Evolutionary conservation across 257 asterid species (phyloP).

Genomic region (Leptodermis oblonga): DNA sequence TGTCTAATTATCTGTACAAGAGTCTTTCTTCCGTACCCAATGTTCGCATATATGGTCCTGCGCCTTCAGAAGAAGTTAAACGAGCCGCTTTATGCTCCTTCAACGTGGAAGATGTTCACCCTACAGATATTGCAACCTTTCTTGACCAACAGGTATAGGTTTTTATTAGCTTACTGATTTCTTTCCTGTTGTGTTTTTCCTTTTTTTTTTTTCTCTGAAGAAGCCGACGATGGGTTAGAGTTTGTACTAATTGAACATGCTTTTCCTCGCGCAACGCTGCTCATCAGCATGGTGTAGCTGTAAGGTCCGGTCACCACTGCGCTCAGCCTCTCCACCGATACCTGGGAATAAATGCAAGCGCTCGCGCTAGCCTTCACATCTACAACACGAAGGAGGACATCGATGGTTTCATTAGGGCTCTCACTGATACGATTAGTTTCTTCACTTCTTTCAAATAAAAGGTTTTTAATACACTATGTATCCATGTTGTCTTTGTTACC

Average conservation of each 20-base stretch:
- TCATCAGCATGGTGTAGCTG: slow-evolving; percentile 77
- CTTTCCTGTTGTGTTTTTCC: too few species aligned
- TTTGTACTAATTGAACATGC: too few species aligned
- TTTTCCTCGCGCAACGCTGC: neutral
- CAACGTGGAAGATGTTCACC: slow-evolving; percentile 73
- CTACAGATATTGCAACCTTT: slow-evolving; percentile 81
- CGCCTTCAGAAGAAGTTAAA: slow-evolving; percentile 50
- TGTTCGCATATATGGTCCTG: slow-evolving; percentile 78
- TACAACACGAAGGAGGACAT: slow-evolving; percentile 92
- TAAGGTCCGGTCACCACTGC: slow-evolving; percentile 95
- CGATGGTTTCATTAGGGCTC: slow-evolving; percentile 64
- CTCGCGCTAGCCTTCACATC: slow-evolving; percentile 89
- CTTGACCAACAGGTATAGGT: slow-evolving; percentile 76
- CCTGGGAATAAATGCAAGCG: slow-evolving; percentile 75
- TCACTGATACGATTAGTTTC: slow-evolving; percentile 62
- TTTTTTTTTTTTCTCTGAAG: neutral
- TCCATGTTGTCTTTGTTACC: slow-evolving; percentile 3
- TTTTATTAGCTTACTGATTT: neutral
- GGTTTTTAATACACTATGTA: neutral
- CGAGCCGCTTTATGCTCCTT: slow-evolving; percentile 94
- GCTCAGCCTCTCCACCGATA: slow-evolving; percentile 90
- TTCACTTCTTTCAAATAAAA: slow-evolving; percentile 56
- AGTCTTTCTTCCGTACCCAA: slow-evolving; percentile 48
- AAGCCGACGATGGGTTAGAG: neutral
- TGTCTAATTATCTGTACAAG: slow-evolving; percentile 57